Evolutionary conservation across 2,329 filamentous ascomycete genomes (phyloP).

Genomic region (Talaromyces sp.): DNA sequence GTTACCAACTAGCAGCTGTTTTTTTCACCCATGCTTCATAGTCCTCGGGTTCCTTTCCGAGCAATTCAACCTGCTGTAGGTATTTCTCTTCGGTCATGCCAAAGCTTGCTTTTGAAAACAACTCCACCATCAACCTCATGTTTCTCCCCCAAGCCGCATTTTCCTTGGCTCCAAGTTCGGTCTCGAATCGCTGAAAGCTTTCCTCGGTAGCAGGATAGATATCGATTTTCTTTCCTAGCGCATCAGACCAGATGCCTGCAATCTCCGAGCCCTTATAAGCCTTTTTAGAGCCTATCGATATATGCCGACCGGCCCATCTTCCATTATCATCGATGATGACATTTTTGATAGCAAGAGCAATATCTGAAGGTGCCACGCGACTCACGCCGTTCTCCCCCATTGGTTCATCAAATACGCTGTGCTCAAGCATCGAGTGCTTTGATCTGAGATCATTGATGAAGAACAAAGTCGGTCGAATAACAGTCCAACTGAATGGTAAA

Average conservation of each 20-base stretch:
- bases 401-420: not conserved
- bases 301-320: not conserved
- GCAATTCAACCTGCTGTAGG: not conserved
- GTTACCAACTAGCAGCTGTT: not conserved
- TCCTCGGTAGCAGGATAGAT: not conserved
- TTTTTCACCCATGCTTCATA: not conserved
- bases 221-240: not conserved
- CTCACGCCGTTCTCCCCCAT: not conserved
- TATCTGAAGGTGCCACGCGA: not conserved
- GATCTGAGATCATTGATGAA: constrained; percentile 2
- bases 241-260: not conserved
- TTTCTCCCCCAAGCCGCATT: not conserved
- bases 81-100: not conserved
- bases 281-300: not conserved
- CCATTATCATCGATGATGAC: not conserved
- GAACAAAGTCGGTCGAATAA: not conserved
- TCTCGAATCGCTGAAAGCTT: not conserved
- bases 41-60: not conserved
- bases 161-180: not conserved
- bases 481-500: not conserved
- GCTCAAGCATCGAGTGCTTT: not conserved
- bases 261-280: constrained; percentile 2
- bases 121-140: not conserved
- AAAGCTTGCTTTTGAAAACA: not conserved
- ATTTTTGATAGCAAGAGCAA: constrained; percentile 3